phyloP scores from a whole-genome alignment of 2,329 filamentous ascomycete genomes.

The Phialocephala sp. region DNA sequence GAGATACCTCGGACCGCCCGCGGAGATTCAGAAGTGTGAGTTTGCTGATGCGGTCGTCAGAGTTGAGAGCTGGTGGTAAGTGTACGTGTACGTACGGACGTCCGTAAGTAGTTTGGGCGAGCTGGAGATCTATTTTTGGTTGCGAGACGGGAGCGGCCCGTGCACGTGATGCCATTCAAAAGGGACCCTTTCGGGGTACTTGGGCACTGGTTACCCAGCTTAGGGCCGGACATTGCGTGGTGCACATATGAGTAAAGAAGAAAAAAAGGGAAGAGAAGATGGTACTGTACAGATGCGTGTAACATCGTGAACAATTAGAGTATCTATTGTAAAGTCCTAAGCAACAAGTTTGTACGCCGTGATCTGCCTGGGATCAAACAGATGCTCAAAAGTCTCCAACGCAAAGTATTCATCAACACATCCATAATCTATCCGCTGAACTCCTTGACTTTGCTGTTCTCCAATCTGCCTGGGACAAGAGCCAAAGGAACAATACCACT shows the following conservation, averaged over 20 bases:
- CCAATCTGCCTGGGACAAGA: slow-evolving; percentile 70
- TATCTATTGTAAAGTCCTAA: slow-evolving; percentile 41
- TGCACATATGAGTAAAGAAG: not conserved
- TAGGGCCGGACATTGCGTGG: not conserved
- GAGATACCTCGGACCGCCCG: slow-evolving; percentile 2
- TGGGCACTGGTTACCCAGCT: not conserved
- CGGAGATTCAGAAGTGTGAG: not conserved
- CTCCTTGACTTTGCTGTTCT: slow-evolving; percentile 65
- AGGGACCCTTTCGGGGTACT: not conserved
- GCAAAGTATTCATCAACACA: slow-evolving; percentile 27
- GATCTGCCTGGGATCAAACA: slow-evolving; percentile 32
- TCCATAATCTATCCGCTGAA: slow-evolving; percentile 48
- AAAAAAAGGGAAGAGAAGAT: slow-evolving; percentile 1
- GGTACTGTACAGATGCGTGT: slow-evolving; percentile 13
- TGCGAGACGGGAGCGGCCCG: not conserved
- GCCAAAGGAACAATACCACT: slow-evolving; percentile 95
- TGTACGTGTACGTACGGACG: slow-evolving; percentile 4
- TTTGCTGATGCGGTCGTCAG: not conserved
- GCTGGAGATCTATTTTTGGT: slow-evolving; percentile 26
- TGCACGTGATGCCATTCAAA: not conserved
- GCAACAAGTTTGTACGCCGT: slow-evolving; percentile 35
- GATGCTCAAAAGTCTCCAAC: slow-evolving; percentile 31
- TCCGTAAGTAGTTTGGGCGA: not conserved
- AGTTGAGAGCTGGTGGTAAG: not conserved
- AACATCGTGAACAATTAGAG: slow-evolving; percentile 36